Percentiles rank a stretch among this genome's conserved stretches.
Conservation (phyloP, 2,329 filamentous ascomycete genomes). For the Fusarium sp. region DNA sequence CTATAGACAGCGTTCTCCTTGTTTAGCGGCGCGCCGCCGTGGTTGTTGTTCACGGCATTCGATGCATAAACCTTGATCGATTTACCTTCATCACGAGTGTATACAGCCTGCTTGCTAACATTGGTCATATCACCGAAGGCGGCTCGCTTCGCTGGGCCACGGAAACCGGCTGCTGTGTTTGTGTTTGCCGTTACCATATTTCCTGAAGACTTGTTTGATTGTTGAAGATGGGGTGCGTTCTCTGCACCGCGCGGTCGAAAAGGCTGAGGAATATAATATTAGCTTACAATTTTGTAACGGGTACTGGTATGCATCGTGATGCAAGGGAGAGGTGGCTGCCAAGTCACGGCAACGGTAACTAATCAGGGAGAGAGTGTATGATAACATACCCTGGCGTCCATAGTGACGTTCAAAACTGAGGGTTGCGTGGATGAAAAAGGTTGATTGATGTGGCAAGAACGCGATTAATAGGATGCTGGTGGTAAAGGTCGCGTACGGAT, state of each 20-base stretch:
- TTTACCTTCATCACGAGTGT: conserved; percentile 50
- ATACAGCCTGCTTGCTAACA: conserved; percentile 55
- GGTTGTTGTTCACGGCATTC: conserved; percentile 41
- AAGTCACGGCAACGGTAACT: background rate
- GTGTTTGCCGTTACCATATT: conserved; percentile 56
- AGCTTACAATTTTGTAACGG: conserved; percentile 19
- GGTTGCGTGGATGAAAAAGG: conserved; percentile 21
- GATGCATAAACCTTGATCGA: conserved; percentile 46
- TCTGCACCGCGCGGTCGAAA: conserved; percentile 60
- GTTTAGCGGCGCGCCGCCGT: conserved; percentile 44
- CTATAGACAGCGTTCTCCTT: conserved; percentile 57
- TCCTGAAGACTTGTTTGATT: conserved; percentile 84
- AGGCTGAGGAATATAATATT: conserved; percentile 47
- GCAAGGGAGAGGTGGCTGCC: conserved; percentile 30
- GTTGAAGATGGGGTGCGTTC: conserved; percentile 69
- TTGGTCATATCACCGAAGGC: conserved; percentile 89
- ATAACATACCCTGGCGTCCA: conserved; percentile 51
- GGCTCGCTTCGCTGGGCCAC: conserved; percentile 73
- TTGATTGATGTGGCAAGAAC: conserved; percentile 32
- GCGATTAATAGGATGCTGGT: conserved; percentile 30
- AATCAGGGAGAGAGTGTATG: conserved; percentile 20
- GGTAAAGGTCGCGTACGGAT: conserved; percentile 22
- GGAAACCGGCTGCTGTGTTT: conserved; percentile 46
- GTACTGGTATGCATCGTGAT: conserved; percentile 10
- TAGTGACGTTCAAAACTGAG: conserved; percentile 36